Evolutionary conservation across 108 stramenopile genomes (phyloP).

Genomic region (Bacterosira constricta): DNA sequence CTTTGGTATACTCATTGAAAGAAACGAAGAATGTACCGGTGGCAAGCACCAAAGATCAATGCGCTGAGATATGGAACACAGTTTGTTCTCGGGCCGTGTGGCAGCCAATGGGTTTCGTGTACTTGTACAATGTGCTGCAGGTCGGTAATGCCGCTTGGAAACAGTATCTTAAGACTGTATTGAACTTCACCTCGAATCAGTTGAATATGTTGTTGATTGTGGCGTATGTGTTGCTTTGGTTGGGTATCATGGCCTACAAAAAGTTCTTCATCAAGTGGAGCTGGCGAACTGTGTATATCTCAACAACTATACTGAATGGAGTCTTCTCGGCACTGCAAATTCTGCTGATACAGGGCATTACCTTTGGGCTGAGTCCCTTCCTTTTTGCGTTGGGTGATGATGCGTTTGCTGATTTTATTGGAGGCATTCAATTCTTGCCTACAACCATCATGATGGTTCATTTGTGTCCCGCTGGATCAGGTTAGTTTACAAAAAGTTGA

Average conservation of each 20-base stretch:
- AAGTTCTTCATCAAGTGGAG: constrained; percentile 80
- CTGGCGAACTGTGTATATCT: constrained; percentile 81
- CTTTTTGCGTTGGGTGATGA: constrained; percentile 88
- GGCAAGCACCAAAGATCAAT: constrained; percentile 67
- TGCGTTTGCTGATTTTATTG: constrained; percentile 82
- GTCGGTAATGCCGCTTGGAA: constrained; percentile 87
- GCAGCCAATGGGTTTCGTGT: constrained; percentile 91
- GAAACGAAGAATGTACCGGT: constrained; percentile 62
- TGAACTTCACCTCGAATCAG: constrained; percentile 72
- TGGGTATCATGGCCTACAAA: constrained; percentile 84
- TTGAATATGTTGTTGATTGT: constrained; percentile 75
- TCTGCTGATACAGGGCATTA: constrained; percentile 73
- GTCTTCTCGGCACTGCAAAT: constrained; percentile 75
- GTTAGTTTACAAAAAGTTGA: too few species aligned
- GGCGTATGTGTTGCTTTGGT: constrained; percentile 71
- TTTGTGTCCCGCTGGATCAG: constrained; percentile 69
- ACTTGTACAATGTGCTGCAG: constrained; percentile 85
- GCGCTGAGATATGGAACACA: constrained; percentile 81
- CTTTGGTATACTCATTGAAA: constrained; percentile 61
- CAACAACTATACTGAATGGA: constrained; percentile 76
- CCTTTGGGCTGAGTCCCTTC: constrained; percentile 79
- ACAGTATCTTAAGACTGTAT: constrained; percentile 70
- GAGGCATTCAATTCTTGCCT: constrained; percentile 78
- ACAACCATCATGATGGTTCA: constrained; percentile 89
- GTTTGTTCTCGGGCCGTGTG: constrained; percentile 85